These are phyloP conservation scores for Musa beccarii DNA, from an alignment of 176 grass and related monocot species.

Conservation along the genomic window DNA sequence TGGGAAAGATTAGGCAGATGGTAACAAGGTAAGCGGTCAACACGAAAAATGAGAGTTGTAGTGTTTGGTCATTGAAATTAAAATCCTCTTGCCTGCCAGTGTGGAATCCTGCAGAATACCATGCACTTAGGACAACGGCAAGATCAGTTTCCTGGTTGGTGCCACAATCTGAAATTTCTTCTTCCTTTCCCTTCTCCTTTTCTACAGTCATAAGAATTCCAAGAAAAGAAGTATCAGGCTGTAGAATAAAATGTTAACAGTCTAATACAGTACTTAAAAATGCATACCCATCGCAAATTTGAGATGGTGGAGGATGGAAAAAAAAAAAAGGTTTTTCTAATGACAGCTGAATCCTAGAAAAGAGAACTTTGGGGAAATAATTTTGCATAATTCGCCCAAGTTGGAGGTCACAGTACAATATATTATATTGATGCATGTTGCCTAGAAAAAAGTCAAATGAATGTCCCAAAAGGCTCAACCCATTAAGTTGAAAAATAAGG, in stretches of 20 bases:
- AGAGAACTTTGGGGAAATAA: too few relatives aligned
- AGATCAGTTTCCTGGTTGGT: constrained; percentile 40
- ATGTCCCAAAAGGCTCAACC: too few relatives aligned
- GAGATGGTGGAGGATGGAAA: too few relatives aligned
- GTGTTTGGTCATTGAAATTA: not conserved
- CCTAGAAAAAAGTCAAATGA: not conserved
- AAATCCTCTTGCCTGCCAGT: constrained; percentile 55
- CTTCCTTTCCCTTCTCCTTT: constrained; percentile 10
- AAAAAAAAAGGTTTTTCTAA: not conserved
- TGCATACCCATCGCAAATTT: too few relatives aligned
- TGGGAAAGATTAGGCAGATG: too few relatives aligned
- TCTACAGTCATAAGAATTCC: not conserved
- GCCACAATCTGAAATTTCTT: constrained; percentile 8
- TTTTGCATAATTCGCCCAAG: not conserved
- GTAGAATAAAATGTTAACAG: too few relatives aligned
- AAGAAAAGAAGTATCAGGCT: too few relatives aligned
- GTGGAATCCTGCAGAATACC: constrained; percentile 85
- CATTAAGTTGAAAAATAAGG: too few relatives aligned
- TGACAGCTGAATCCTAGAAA: not conserved
- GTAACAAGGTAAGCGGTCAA: too few relatives aligned
- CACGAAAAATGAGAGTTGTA: constrained; percentile 5
- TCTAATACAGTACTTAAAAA: too few relatives aligned
- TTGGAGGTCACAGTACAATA: not conserved
- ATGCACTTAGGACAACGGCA: constrained; percentile 57
- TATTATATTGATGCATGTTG: not conserved